These are phyloP conservation scores for Pseudopediastrum boryanum DNA, from an alignment of 139 green algal species.

Conservation along the genomic window DNA sequence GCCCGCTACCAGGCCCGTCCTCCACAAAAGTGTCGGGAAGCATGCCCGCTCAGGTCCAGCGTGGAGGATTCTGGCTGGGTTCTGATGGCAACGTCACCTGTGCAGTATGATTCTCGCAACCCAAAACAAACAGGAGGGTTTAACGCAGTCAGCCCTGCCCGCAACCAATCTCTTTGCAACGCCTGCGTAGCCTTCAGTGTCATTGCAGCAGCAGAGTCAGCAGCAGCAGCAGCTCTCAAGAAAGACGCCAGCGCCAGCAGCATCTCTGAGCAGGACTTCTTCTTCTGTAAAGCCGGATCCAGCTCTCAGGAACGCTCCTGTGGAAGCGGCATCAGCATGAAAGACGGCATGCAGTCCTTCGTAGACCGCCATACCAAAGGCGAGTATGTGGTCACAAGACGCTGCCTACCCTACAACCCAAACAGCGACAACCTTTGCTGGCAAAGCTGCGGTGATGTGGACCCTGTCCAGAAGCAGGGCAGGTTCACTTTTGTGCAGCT, in stretches of 20 bases:
- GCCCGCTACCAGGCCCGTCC: too few relatives aligned
- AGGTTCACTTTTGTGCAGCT: slow-evolving; percentile 6
- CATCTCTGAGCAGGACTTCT: slow-evolving; percentile 30
- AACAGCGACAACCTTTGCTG: neutral
- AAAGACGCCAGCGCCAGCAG: neutral
- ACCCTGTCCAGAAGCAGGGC: neutral
- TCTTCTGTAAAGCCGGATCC: slow-evolving; percentile 11
- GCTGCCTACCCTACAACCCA: slow-evolving; percentile 18
- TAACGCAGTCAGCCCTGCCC: too few relatives aligned
- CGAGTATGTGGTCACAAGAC: neutral
- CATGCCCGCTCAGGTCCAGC: too few relatives aligned
- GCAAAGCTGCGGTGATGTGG: slow-evolving; percentile 12
- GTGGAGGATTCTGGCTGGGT: too few relatives aligned
- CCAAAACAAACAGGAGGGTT: too few relatives aligned
- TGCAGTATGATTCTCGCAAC: too few relatives aligned
- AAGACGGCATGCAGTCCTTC: neutral
- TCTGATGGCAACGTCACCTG: too few relatives aligned
- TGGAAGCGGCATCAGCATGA: slow-evolving; percentile 13
- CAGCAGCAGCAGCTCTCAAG: slow-evolving; percentile 13
- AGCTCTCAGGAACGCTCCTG: slow-evolving; percentile 9
- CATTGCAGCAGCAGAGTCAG: slow-evolving; percentile 21
- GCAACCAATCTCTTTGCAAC: too few relatives aligned
- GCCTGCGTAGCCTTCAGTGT: too few relatives aligned
- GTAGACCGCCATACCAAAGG: neutral
- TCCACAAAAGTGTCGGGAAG: too few relatives aligned